A percentile compares a stretch with the other conserved stretches of the same genome.
Evolutionary conservation across 164 flowering plant species (phyloP).

Genomic region (Tetrastigma voinierianum): DNA sequence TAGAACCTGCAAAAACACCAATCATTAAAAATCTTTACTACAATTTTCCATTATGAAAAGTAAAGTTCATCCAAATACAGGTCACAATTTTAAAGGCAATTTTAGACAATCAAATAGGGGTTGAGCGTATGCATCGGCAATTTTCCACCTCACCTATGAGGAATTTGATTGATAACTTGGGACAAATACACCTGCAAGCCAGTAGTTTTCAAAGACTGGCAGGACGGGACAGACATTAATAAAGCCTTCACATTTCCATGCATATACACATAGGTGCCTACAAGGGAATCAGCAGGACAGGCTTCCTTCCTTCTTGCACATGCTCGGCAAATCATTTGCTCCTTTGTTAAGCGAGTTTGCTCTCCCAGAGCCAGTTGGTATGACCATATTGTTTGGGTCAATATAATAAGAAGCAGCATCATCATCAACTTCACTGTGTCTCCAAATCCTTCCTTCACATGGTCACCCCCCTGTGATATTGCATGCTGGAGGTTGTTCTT

Average conservation of each 20-base stretch:
- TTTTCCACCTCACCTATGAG: neutral
- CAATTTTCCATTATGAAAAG: no score
- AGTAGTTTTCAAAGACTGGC: conserved; percentile 58
- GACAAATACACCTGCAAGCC: conserved; percentile 75
- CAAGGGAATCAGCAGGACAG: conserved; percentile 81
- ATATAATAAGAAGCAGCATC: conserved; percentile 75
- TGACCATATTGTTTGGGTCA: conserved; percentile 38
- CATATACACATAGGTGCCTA: conserved; percentile 83
- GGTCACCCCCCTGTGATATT: conserved; percentile 63
- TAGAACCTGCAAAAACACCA: no score
- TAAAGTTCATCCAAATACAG: no score
- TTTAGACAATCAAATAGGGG: no score
- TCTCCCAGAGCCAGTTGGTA: conserved; percentile 26
- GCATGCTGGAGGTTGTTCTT: conserved; percentile 72
- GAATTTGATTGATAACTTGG: conserved; percentile 19
- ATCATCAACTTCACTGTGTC: conserved; percentile 74
- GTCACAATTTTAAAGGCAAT: no score
- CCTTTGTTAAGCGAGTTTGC: conserved; percentile 14
- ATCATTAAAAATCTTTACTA: no score
- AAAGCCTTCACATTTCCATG: conserved; percentile 65
- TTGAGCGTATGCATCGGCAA: no score
- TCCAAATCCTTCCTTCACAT: conserved; percentile 79
- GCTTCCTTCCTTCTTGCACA: conserved; percentile 75
- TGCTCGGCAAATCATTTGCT: conserved; percentile 50
- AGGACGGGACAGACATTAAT: conserved; percentile 69